phyloP scores from a whole-genome alignment of 441 rosid species.

The Mallotus repandus region DNA sequence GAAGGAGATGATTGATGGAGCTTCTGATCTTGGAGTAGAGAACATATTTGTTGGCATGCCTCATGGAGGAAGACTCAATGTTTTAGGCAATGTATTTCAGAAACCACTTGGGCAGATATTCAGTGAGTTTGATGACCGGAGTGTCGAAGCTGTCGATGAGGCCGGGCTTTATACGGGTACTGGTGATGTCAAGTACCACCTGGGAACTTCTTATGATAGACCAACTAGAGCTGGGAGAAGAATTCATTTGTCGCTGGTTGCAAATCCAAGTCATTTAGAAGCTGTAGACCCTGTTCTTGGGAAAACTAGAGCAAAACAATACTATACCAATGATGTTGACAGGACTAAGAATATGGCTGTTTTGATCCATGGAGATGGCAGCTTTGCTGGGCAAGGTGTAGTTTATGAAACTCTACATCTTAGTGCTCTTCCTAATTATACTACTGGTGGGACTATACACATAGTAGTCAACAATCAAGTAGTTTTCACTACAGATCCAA shows the following conservation, averaged over 20 bases:
- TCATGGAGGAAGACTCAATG: constrained; percentile 96
- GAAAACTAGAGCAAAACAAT: constrained; percentile 93
- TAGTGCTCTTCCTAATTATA: constrained; percentile 91
- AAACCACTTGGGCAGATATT: constrained; percentile 92
- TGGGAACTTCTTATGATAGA: constrained; percentile 94
- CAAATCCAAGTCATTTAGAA: constrained; percentile 97
- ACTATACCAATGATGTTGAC: constrained; percentile 72
- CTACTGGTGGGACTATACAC: constrained; percentile 96
- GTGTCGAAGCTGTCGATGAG: constrained; percentile 82
- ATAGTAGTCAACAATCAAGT: constrained; percentile 98
- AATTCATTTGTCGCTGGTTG: constrained; percentile 91
- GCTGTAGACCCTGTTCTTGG: constrained; percentile 97
- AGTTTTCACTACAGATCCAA: constrained; percentile 96
- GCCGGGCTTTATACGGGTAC: constrained; percentile 94
- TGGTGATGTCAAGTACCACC: constrained; percentile 97
- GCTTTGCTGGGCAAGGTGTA: constrained; percentile 98
- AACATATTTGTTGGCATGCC: constrained; percentile 97
- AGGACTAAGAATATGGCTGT: constrained; percentile 86
- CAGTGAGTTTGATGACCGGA: constrained; percentile 86
- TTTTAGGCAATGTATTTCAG: constrained; percentile 89
- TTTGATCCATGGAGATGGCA: constrained; percentile 97
- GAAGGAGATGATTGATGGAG: constrained; percentile 98
- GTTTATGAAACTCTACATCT: constrained; percentile 97
- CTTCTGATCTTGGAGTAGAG: constrained; percentile 96
- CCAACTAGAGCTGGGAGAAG: constrained; percentile 96